Evolutionary conservation across 139 green algal species (phyloP).

Genomic region (Asterochloris erici): DNA sequence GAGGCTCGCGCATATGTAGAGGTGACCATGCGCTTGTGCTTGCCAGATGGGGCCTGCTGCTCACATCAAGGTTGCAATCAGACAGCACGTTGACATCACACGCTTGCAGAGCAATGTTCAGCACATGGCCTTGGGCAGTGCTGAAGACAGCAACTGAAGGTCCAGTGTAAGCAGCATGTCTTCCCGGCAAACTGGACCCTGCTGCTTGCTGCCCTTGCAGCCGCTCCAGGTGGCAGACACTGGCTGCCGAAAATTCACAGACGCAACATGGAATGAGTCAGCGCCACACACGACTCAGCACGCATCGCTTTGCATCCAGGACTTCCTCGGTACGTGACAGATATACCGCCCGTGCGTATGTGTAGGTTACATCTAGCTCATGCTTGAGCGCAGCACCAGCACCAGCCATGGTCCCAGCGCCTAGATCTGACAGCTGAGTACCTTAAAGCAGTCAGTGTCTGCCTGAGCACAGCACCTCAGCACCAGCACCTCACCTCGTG

Average conservation of each 20-base stretch:
- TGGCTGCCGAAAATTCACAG: too few relatives aligned
- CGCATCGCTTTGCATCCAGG: background rate
- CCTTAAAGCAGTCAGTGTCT: background rate
- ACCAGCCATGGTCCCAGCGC: background rate
- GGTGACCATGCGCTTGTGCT: background rate
- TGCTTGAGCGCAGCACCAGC: background rate
- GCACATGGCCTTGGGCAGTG: too few relatives aligned
- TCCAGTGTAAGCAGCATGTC: too few relatives aligned
- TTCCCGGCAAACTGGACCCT: too few relatives aligned
- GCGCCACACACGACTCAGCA: too few relatives aligned
- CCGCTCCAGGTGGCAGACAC: too few relatives aligned
- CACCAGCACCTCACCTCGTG: conserved; percentile 9
- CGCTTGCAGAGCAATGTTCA: too few relatives aligned
- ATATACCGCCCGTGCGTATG: background rate
- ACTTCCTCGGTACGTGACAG: background rate
- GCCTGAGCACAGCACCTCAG: background rate
- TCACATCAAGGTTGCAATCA: background rate
- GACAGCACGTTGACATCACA: background rate
- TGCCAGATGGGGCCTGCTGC: too few relatives aligned
- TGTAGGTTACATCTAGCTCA: background rate
- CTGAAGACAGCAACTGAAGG: too few relatives aligned
- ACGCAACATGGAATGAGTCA: too few relatives aligned
- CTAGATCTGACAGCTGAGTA: background rate
- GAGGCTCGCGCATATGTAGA: background rate
- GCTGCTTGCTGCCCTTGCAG: too few relatives aligned